phyloP scores from a whole-genome alignment of 2,329 filamentous ascomycete species.

The Canariomyces notabilis region DNA sequence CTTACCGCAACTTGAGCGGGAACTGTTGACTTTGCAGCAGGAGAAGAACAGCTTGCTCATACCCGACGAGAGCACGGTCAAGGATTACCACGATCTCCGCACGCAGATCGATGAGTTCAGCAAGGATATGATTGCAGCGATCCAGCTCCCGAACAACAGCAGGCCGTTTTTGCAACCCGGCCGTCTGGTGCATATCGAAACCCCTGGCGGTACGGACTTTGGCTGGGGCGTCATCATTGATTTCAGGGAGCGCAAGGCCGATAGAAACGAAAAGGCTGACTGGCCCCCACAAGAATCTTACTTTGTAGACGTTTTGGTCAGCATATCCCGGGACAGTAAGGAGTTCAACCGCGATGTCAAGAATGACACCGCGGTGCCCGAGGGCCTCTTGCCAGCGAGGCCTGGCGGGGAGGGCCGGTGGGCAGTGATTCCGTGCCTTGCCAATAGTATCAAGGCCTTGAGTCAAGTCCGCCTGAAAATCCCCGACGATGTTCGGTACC shows the following conservation, averaged over 20 bases:
- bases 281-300: slow-evolving; percentile 70
- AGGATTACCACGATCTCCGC: slow-evolving; percentile 88
- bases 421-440: slow-evolving; percentile 79
- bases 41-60: slow-evolving; percentile 71
- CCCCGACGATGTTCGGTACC: slow-evolving; percentile 66
- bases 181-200: slow-evolving; percentile 81
- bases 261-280: slow-evolving; percentile 64
- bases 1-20: slow-evolving; percentile 76
- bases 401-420: slow-evolving; percentile 64
- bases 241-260: slow-evolving; percentile 58
- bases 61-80: slow-evolving; percentile 79
- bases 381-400: slow-evolving; percentile 58
- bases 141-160: slow-evolving; percentile 86
- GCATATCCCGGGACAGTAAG: slow-evolving; percentile 47
- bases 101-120: slow-evolving; percentile 79
- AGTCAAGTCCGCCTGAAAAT: slow-evolving; percentile 79
- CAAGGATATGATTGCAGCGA: slow-evolving; percentile 84
- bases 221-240: slow-evolving; percentile 91
- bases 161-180: slow-evolving; percentile 80
- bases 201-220: slow-evolving; percentile 70
- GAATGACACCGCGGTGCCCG: slow-evolving; percentile 45
- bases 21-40: slow-evolving; percentile 71
- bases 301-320: slow-evolving; percentile 76
- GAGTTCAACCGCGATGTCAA: slow-evolving; percentile 37
- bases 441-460: slow-evolving; percentile 80